Conservation (phyloP, 2,329 filamentous ascomycete species). For the Cercospora sp. region DNA sequence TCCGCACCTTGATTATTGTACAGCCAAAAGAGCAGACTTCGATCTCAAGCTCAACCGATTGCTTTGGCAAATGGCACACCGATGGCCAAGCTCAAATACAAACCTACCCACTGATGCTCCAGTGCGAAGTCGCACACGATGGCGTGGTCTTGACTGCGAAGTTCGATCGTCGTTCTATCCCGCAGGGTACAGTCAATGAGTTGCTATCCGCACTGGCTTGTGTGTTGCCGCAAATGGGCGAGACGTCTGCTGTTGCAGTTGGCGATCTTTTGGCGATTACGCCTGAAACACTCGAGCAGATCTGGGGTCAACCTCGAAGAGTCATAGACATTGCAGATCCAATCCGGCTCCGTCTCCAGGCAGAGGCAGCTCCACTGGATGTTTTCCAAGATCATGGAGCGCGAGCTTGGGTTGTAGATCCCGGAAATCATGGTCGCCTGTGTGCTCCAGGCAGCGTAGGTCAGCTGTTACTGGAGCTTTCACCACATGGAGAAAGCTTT, state of each 20-base stretch:
- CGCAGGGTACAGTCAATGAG: neutral
- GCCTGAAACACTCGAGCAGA: neutral
- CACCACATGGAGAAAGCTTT: neutral
- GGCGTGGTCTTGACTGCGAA: neutral
- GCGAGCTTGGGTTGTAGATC: neutral
- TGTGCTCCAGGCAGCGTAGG: neutral
- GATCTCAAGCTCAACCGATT: conserved; percentile 26
- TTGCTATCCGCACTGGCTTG: neutral
- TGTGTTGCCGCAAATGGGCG: neutral
- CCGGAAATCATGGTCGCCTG: neutral
- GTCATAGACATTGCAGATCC: too few relatives aligned
- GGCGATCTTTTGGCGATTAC: neutral
- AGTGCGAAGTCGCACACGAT: neutral
- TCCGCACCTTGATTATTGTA: neutral
- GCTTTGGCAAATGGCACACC: conserved; percentile 27
- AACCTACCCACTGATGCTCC: neutral
- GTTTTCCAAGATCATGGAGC: neutral
- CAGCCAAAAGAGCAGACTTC: neutral
- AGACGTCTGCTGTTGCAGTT: neutral
- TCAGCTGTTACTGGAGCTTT: neutral
- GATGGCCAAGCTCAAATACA: neutral
- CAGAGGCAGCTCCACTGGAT: neutral
- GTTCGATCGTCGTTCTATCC: neutral
- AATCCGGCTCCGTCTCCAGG: neutral
- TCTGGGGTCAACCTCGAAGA: neutral